Evolutionary conservation across 2,329 filamentous ascomycete species (phyloP).

Genomic region (Aureobasidium lini): DNA sequence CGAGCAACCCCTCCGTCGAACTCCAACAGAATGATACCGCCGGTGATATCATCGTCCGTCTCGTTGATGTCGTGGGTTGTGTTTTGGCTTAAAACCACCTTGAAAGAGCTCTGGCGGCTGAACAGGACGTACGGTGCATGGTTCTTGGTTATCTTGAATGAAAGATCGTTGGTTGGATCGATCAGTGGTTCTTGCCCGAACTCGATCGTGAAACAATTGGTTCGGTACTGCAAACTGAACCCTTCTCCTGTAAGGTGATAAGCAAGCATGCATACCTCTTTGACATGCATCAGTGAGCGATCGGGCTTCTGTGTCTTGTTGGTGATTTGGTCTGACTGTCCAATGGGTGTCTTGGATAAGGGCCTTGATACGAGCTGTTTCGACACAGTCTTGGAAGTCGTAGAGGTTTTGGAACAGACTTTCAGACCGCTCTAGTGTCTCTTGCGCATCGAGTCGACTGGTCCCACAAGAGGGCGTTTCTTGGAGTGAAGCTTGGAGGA

Average conservation of each 20-base stretch:
- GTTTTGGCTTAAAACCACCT: background rate
- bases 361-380: background rate
- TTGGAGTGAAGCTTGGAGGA: background rate
- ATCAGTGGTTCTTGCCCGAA: background rate
- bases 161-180: background rate
- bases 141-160: background rate
- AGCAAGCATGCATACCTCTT: background rate
- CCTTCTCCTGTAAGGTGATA: background rate
- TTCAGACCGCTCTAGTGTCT: background rate
- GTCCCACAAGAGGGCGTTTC: background rate
- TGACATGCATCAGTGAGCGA: background rate
- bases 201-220: background rate
- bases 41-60: background rate
- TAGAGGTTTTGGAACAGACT: no score
- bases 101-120: background rate
- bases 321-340: background rate
- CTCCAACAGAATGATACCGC: background rate
- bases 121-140: background rate
- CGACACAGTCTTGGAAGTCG: no score
- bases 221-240: background rate
- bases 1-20: background rate
- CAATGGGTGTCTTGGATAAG: background rate
- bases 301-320: background rate
- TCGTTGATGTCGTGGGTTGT: background rate
- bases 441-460: background rate